Conservation (phyloP, 495 filamentous ascomycete species). For the Pseudevernia furfuracea region DNA sequence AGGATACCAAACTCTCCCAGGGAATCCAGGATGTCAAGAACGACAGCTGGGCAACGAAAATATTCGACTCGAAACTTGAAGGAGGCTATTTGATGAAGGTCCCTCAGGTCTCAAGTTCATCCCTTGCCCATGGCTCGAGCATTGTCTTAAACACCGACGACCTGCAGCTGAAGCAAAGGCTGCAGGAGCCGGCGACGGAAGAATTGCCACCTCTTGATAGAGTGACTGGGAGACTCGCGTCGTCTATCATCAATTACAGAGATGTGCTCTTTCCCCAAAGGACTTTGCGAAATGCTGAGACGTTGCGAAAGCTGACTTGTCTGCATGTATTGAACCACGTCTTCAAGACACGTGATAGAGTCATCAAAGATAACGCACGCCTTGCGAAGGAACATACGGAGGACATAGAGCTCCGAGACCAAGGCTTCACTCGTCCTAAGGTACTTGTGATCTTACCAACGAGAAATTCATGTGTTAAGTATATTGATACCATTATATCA, state of each 20-base stretch:
- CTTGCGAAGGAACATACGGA: constrained; percentile 50
- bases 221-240: constrained; percentile 32
- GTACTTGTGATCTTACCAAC: constrained; percentile 85
- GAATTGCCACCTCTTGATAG: constrained; percentile 33
- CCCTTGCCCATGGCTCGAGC: background rate
- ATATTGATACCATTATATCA: constrained; percentile 62
- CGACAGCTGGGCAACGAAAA: constrained; percentile 47
- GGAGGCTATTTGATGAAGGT: constrained; percentile 2
- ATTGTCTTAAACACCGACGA: background rate
- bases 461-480: constrained; percentile 69
- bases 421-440: constrained; percentile 93
- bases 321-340: constrained; percentile 86
- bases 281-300: constrained; percentile 53
- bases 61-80: background rate
- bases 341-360: constrained; percentile 83
- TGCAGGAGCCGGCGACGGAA: constrained; percentile 34
- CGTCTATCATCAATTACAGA: constrained; percentile 60
- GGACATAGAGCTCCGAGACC: constrained; percentile 76
- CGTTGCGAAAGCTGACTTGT: constrained; percentile 63
- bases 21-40: constrained; percentile 46
- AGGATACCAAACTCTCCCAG: constrained; percentile 41
- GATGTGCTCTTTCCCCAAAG: constrained; percentile 75
- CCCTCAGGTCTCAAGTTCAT: background rate
- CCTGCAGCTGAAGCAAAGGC: constrained; percentile 41
- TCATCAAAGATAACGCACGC: constrained; percentile 84